A percentile compares a stretch with the other conserved stretches of the same genome.
Conservation (phyloP, 495 filamentous ascomycete genomes). For the Xylaria intraflava region DNA sequence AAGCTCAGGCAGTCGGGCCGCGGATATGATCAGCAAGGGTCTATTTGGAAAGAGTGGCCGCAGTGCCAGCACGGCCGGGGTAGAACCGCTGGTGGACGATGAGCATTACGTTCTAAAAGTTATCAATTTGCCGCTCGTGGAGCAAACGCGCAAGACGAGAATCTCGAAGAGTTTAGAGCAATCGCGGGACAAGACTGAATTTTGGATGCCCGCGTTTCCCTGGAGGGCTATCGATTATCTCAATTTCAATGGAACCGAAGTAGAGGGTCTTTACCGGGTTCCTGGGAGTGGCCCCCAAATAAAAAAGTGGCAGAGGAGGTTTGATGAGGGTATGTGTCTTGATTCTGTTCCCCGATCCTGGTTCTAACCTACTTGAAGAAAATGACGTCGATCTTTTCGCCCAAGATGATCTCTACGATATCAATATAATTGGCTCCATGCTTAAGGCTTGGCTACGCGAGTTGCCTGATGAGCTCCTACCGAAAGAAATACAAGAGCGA, state of each 20-base stretch:
- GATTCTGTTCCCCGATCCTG: neutral
- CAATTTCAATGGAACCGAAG: constrained; percentile 82
- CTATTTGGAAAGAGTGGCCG: constrained; percentile 70
- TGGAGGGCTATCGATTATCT: constrained; percentile 92
- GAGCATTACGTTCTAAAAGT: constrained; percentile 70
- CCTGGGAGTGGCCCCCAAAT: constrained; percentile 78
- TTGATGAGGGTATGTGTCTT: constrained; percentile 60
- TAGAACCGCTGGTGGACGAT: constrained; percentile 57
- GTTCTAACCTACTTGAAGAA: constrained; percentile 46
- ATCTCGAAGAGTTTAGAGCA: constrained; percentile 79
- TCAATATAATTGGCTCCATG: constrained; percentile 88
- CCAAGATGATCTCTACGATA: constrained; percentile 77
- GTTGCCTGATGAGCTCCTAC: constrained; percentile 84
- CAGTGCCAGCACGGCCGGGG: constrained; percentile 64
- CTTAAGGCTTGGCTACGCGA: constrained; percentile 92
- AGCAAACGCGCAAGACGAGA: constrained; percentile 77
- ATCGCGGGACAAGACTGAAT: constrained; percentile 87
- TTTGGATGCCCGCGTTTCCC: constrained; percentile 92
- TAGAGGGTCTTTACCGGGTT: constrained; percentile 83
- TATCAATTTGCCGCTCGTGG: constrained; percentile 71
- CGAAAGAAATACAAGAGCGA: constrained; percentile 66
- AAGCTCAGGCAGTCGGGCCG: constrained; percentile 62
- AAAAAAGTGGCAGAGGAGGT: constrained; percentile 79
- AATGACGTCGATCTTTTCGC: constrained; percentile 80
- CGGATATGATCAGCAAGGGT: constrained; percentile 69